Base-by-base conservation (phyloP, 2,329 filamentous ascomycete genomes). In the Talaromyces verruculosus region DNA sequence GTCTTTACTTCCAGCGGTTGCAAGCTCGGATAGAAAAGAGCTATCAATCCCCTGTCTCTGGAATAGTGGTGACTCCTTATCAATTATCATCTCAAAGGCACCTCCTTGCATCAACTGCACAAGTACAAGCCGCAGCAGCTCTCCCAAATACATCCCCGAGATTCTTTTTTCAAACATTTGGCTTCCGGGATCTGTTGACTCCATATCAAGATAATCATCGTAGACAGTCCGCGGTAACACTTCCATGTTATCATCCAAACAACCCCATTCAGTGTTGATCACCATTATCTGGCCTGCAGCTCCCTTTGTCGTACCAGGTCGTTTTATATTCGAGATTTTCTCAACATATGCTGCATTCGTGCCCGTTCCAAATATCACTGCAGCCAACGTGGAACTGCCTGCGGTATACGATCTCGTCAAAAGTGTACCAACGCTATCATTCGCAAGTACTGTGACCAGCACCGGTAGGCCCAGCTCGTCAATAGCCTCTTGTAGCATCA, bases 231-330 rank as follows among this genome's bases (percentile, higher is more conserved):
- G 53, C 22, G 70, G 69, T 13, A 72, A 59, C 19, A 72, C 68
- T 33, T 67, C 64, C 35, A 72, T 51, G 13, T 63, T 62, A 39
- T 71, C 66, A 61, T 71, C 70, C 39, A 72, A 66, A 49, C 67
- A 71, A 15, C 70, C 70, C 70, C 70, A 72, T 63, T 72, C 70
- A 5, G 67, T 72, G 28, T 68, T 72, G 5, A 72, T 68, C 19
- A 71, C 66, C 70, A 71, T 71, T 39, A 69, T 65, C 1, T 64
- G 57, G 39, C 55, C 49, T 6, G 45, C 25, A 4, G 25, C 2
- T 8, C 28, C 49, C n/a, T 58, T 45, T 22, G 22, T 47, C 8
- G 8, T 22, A 5, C 35, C 45, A 17, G 68, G 49, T 53, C 63
- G 60, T 13, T 43, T 28, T 22, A 70, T 55, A 41, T 70, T 68